Percentiles rank a stretch among this genome's conserved stretches.
phyloP scores from a whole-genome alignment of 1,139 yeast genomes.

The Geotrichum reessii region DNA sequence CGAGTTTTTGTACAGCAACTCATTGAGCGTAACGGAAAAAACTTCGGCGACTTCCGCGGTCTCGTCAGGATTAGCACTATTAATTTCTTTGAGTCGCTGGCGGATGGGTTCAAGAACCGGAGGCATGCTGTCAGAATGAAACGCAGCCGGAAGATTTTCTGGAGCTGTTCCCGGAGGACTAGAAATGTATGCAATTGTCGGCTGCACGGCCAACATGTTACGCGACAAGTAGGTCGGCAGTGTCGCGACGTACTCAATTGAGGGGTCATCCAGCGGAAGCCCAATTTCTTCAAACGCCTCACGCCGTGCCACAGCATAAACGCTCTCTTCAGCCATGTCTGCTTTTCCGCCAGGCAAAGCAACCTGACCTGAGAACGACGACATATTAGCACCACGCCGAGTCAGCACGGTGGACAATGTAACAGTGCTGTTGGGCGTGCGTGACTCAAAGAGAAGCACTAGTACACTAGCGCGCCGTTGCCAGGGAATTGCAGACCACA shows the following conservation, averaged over 20 bases:
- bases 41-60: constrained; percentile 34
- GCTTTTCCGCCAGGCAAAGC: constrained; percentile 73
- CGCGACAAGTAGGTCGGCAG: constrained; percentile 74
- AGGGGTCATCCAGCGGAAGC: constrained; percentile 45
- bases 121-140: constrained; percentile 11
- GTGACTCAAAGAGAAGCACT: constrained; percentile 57
- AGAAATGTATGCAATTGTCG: constrained; percentile 61
- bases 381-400: constrained; percentile 61
- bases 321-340: constrained; percentile 46
- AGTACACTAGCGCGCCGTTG: constrained; percentile 73
- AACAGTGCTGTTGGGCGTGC: constrained; percentile 42
- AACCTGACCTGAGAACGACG: constrained; percentile 79
- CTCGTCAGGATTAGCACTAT: constrained; percentile 22
- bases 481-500: constrained; percentile 56
- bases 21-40: constrained; percentile 31
- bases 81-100: constrained; percentile 1
- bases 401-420: constrained; percentile 74
- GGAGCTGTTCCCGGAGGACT: not conserved
- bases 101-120: constrained; percentile 34
- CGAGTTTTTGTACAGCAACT: constrained; percentile 22
- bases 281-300: constrained; percentile 90
- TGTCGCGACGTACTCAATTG: constrained; percentile 51
- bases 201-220: constrained; percentile 76
- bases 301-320: constrained; percentile 68
- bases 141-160: constrained; percentile 6